Evolutionary conservation across 179 eudicot species (phyloP).

Genomic region (Corrigiola litoralis): DNA sequence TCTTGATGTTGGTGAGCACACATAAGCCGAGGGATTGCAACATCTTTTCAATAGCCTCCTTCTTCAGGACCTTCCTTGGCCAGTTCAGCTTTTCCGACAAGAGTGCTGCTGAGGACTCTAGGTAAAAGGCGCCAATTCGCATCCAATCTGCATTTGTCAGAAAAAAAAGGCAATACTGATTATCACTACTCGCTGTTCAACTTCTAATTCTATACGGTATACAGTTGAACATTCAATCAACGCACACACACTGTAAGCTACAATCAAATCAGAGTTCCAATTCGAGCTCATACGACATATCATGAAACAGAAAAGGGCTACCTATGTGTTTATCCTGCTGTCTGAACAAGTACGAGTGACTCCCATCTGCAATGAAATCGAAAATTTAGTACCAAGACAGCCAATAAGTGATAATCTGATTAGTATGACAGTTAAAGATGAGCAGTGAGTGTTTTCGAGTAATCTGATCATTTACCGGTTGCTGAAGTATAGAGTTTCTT

Average conservation of each 20-base stretch:
- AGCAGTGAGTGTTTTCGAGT: too few relatives aligned
- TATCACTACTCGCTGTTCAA: too few relatives aligned
- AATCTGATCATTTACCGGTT: constrained; percentile 38
- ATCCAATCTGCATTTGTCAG: constrained; percentile 56
- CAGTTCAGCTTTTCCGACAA: constrained; percentile 51
- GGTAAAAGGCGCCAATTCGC: constrained; percentile 71
- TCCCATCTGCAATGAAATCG: constrained; percentile 60
- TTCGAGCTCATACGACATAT: too few relatives aligned
- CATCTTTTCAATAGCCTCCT: constrained; percentile 36
- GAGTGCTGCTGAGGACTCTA: constrained; percentile 55
- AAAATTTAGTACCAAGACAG: neutral
- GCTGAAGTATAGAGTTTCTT: constrained; percentile 66
- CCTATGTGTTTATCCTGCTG: constrained; percentile 92
- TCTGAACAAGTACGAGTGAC: constrained; percentile 67
- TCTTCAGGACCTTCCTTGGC: constrained; percentile 33
- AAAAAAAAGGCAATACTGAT: neutral
- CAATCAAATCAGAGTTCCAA: constrained; percentile 10
- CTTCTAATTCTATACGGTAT: too few relatives aligned
- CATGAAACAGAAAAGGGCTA: constrained; percentile 11
- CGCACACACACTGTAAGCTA: neutral
- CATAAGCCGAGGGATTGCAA: constrained; percentile 47
- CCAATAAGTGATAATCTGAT: neutral
- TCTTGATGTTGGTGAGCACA: constrained; percentile 58
- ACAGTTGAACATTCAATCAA: neutral
- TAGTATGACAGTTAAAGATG: neutral